These are phyloP conservation scores for Rhytidiadelphus loreus DNA, from an alignment of 225 moss, liverwort and hornwort genomes.

Conservation along the genomic window DNA sequence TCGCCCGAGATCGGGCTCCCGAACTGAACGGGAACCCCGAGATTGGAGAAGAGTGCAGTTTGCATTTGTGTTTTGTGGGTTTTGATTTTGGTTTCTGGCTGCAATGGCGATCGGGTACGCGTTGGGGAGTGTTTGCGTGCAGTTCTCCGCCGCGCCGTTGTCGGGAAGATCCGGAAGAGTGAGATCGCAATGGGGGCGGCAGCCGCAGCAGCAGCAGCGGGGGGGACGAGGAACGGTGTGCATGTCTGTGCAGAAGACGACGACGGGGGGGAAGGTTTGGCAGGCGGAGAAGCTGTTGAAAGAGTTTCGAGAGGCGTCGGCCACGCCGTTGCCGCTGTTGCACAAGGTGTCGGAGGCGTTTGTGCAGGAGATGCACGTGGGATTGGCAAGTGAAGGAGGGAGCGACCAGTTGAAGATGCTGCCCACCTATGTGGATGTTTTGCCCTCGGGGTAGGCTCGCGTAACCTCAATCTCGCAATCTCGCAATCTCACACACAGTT, in stretches of 20 bases:
- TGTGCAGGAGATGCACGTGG: slow-evolving; percentile 63
- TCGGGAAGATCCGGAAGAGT: background rate
- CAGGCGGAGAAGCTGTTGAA: slow-evolving; percentile 26
- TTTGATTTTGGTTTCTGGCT: background rate
- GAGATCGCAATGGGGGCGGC: slow-evolving; percentile 10
- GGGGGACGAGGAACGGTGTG: background rate
- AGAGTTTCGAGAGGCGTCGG: slow-evolving; percentile 44
- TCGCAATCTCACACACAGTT: background rate
- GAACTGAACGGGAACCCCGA: background rate
- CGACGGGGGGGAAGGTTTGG: background rate
- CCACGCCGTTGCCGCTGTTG: slow-evolving; percentile 62
- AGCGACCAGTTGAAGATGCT: slow-evolving; percentile 94
- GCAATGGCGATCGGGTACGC: slow-evolving; percentile 37
- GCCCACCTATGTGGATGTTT: slow-evolving; percentile 64
- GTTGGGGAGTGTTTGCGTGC: slow-evolving; percentile 5
- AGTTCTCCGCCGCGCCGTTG: background rate
- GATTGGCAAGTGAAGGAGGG: slow-evolving; percentile 66
- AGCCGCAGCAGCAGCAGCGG: background rate
- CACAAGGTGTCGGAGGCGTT: slow-evolving; percentile 66
- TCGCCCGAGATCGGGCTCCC: background rate
- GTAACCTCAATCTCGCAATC: background rate
- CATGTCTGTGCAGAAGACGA: slow-evolving; percentile 30
- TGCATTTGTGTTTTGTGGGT: background rate
- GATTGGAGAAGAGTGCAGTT: background rate
- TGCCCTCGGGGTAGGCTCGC: slow-evolving; percentile 54